phyloP scores from a whole-genome alignment of 768 basidiomycete genomes.

The Fibroporia radiculosa region DNA sequence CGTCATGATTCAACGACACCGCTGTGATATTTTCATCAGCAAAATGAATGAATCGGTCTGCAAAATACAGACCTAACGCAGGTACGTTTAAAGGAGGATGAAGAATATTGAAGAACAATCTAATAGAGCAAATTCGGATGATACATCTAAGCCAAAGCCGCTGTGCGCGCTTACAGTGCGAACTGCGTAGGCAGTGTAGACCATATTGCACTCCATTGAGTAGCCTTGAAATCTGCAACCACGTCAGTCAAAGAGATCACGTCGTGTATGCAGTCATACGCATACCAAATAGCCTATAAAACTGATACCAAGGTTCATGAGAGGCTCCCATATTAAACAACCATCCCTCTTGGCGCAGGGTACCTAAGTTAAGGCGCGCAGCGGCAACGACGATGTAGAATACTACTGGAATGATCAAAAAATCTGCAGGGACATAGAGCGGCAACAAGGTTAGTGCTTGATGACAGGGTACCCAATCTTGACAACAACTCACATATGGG shows the following conservation, averaged over 20 bases:
- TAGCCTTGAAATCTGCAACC: conserved; percentile 46
- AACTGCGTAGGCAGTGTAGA: conserved; percentile 89
- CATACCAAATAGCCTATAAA: conserved; percentile 75
- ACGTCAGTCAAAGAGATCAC: not conserved
- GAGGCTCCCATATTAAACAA: conserved; percentile 66
- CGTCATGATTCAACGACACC: conserved; percentile 82
- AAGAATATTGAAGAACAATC: conserved; percentile 77
- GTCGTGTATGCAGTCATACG: not conserved
- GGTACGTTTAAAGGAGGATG: conserved; percentile 88
- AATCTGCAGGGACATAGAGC: conserved; percentile 41
- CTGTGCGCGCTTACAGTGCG: conserved; percentile 52
- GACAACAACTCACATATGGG: conserved; percentile 60
- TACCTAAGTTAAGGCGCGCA: conserved; percentile 48
- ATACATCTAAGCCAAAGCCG: conserved; percentile 1
- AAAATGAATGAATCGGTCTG: not conserved
- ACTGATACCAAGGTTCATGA: conserved; percentile 68
- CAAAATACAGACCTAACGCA: conserved; percentile 52
- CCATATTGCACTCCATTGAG: conserved; percentile 63
- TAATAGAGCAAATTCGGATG: no score
- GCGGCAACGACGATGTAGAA: conserved; percentile 79
- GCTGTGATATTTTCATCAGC: conserved; percentile 33
- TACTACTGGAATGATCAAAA: conserved; percentile 66
- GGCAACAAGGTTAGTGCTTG: not conserved
- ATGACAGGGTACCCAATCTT: not conserved
- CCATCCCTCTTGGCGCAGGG: conserved; percentile 68